phyloP scores from a whole-genome alignment of 768 basidiomycete species.

The Hygrocybe punicea region DNA sequence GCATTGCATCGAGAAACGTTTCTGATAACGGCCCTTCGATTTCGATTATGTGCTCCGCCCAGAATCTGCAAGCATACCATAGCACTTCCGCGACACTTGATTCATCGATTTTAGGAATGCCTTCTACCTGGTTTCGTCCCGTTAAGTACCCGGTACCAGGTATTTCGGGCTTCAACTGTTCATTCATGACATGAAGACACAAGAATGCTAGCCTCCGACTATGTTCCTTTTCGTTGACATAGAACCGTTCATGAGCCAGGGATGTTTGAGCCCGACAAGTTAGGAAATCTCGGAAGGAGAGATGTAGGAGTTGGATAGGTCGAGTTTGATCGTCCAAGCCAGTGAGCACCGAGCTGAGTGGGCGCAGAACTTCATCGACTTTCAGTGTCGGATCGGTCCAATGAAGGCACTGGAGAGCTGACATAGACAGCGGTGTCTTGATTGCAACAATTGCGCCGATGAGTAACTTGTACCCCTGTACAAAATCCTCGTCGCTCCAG shows the following conservation, averaged over 20 bases:
- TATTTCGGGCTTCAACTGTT: neutral
- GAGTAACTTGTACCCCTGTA: neutral
- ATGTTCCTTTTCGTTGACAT: neutral
- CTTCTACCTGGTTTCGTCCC: neutral
- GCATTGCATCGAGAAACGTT: neutral
- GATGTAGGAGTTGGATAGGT: conserved; percentile 1
- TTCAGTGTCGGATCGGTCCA: neutral
- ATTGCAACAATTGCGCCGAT: conserved; percentile 4
- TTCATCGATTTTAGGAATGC: conserved; percentile 1
- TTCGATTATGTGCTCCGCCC: conserved; percentile 5
- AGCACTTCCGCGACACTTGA: conserved; percentile 1
- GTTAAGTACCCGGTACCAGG: neutral
- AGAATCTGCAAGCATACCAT: conserved; percentile 6
- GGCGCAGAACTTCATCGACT: neutral
- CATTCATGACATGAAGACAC: neutral
- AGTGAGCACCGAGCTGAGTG: conserved; percentile 5
- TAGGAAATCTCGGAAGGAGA: conserved; percentile 4
- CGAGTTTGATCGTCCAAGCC: neutral
- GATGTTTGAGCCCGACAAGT: neutral
- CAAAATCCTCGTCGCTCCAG: conserved; percentile 4
- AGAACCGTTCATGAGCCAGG: neutral
- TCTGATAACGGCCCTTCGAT: neutral
- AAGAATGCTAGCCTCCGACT: neutral
- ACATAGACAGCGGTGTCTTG: conserved; percentile 6
- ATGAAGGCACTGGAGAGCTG: neutral